Conservation (phyloP, 1,284 basidiomycete species). For the Stereum hirsutum region DNA sequence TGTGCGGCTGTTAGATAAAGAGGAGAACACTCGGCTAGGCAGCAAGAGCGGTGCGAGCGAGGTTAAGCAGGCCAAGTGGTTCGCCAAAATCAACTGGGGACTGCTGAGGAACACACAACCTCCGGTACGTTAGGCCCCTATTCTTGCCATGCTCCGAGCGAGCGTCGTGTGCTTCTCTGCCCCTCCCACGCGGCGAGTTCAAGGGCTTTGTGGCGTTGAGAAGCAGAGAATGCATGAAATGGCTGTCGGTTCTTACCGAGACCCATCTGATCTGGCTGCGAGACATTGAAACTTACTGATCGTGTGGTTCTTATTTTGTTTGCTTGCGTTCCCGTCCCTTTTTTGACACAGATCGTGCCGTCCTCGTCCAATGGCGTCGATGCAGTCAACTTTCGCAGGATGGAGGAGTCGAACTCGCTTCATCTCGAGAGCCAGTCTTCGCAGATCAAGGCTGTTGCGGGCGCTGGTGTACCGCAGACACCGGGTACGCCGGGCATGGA, state of each 20-base stretch:
- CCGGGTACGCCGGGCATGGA: constrained; percentile 33
- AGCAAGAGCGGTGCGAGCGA: constrained; percentile 94
- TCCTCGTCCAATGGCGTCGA: constrained; percentile 77
- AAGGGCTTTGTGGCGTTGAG: neutral
- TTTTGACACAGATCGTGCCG: constrained; percentile 63
- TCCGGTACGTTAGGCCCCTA: constrained; percentile 60
- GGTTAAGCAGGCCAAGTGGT: constrained; percentile 99
- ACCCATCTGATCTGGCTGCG: no score
- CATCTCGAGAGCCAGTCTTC: constrained; percentile 63
- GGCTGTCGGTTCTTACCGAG: constrained; percentile 1
- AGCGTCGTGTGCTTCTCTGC: no score
- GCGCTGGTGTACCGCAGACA: constrained; percentile 26
- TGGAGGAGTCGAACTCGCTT: constrained; percentile 85
- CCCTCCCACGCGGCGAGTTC: no score
- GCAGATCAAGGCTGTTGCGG: constrained; percentile 31
- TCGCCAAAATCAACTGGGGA: constrained; percentile 94
- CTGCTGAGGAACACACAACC: constrained; percentile 88
- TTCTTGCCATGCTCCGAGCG: constrained; percentile 5
- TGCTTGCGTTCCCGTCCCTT: constrained; percentile 8
- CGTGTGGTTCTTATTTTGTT: constrained; percentile 5
- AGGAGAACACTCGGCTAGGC: constrained; percentile 83
- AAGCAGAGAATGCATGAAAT: neutral
- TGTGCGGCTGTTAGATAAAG: constrained; percentile 86
- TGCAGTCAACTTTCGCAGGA: constrained; percentile 83
- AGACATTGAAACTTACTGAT: constrained; percentile 1